phyloP scores from a whole-genome alignment of 1,284 basidiomycete genomes.

The Sporisorium iseilematis-ciliati region DNA sequence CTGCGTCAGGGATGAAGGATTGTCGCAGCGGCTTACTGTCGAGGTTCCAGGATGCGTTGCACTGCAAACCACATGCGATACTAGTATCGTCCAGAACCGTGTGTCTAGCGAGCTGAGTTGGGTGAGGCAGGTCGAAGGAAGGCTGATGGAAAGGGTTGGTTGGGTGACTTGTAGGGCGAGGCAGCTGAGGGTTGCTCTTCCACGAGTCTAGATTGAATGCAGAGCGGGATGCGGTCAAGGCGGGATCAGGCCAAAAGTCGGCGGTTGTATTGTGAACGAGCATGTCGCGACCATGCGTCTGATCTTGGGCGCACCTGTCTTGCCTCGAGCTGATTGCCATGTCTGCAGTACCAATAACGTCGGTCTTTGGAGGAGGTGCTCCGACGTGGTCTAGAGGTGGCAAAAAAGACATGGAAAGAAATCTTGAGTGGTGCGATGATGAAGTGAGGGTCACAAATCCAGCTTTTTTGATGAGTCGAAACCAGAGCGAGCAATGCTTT shows the following conservation, averaged over 20 bases:
- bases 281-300: not conserved
- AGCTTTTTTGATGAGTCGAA: not conserved
- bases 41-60: constrained; percentile 1
- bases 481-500: not conserved
- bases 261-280: not conserved
- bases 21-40: not conserved
- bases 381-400: not conserved
- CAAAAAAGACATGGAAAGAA: not conserved
- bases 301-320: not conserved
- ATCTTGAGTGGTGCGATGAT: not conserved
- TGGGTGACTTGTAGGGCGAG: constrained; percentile 1
- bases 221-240: constrained; percentile 1
- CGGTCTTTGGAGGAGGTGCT: not conserved
- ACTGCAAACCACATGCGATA: not conserved
- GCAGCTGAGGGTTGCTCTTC: constrained; percentile 8
- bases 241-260: constrained; percentile 15
- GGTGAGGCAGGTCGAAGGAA: constrained; percentile 8
- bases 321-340: not conserved
- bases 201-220: constrained; percentile 13
- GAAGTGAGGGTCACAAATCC: not conserved
- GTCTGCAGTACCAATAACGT: not conserved
- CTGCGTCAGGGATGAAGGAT: not conserved
- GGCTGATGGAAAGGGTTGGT: not conserved
- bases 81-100: not conserved
- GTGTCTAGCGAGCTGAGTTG: constrained; percentile 9